These are phyloP conservation scores for Blechomonas ayalai DNA, from an alignment of 208 protist genomes.

Conservation along the genomic window DNA sequence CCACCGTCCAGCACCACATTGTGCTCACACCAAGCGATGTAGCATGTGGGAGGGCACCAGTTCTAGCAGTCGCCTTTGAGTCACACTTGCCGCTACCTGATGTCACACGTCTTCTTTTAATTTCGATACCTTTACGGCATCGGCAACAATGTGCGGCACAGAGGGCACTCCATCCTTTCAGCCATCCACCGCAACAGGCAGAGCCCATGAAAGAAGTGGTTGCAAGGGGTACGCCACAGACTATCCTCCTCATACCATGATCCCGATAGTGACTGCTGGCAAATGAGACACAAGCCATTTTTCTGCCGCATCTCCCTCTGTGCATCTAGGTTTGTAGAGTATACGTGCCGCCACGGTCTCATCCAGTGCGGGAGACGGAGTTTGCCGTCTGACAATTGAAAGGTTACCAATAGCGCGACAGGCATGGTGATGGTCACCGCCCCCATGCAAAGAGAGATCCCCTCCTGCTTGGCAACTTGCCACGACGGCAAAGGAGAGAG, in stretches of 20 bases:
- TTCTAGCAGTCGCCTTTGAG: too few species aligned
- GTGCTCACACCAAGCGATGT: too few species aligned
- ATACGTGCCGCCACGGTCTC: constrained; percentile 15
- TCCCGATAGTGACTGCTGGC: constrained; percentile 8
- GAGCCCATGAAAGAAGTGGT: constrained; percentile 22
- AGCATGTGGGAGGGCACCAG: neutral
- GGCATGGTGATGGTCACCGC: neutral
- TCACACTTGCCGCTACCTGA: too few species aligned
- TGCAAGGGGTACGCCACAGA: constrained; percentile 22
- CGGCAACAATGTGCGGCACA: constrained; percentile 17
- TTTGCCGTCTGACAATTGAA: neutral
- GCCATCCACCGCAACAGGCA: constrained; percentile 20
- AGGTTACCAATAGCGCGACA: neutral
- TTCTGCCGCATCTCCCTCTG: constrained; percentile 5
- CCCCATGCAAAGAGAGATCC: neutral
- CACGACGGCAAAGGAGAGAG: neutral
- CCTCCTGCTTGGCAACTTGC: neutral
- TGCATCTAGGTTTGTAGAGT: constrained; percentile 6
- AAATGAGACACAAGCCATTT: constrained; percentile 14
- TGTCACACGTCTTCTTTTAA: too few species aligned
- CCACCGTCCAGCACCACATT: too few species aligned
- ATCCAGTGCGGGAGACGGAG: constrained; percentile 12
- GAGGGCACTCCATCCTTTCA: constrained; percentile 17
- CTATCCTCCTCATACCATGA: constrained; percentile 8
- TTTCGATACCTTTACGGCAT: constrained; percentile 15